Base-by-base conservation (phyloP, 345 rosid species). In the Euphorbia peplus region DNA sequence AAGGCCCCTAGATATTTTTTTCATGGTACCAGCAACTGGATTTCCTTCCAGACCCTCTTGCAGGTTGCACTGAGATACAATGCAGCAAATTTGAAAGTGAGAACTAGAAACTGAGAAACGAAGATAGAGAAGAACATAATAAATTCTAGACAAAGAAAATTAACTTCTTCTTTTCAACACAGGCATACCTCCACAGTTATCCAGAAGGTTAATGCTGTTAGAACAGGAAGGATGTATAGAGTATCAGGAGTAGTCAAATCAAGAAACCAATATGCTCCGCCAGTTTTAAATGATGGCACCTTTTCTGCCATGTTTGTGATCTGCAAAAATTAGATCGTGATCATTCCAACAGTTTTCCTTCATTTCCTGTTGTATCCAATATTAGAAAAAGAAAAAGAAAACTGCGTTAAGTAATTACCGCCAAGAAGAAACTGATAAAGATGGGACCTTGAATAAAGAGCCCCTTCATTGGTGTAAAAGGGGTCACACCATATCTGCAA, bases 31-130 rank as follows among this genome's bases (percentile, higher is more conserved):
- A 68, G 85, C 84, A 73, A 64, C 61, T 26, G 90, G 84, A 77
- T 89, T 89, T 73, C 90, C 99, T 81, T 87, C 96, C 91, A 95
- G 78, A 64, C 95, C 97, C 83, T 95, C 95, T 84, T 88, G 95
- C 80, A 82, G 82, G 70, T 89, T 89, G 80, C 70, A 75, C 96
- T 93, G 81, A 24, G 60, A 64, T 35, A 56, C 61, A 50, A 42
- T 28, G 28, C 2, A 46, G 41, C 32, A 32, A n/a, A n/a, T n/a
- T n/a, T n/a, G n/a, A n/a, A n/a, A n/a, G 10, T 29, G 60, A 69
- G 30, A 9, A 60, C n/a, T n/a, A n/a, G n/a, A 60, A 19, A 21
- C 8, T 6, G 21, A 48, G 16, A 1, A 21, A 25, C 4, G 4
- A 58, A 60, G 5, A 60, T 48, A 32, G 52, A 18, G 22, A 15